Conservation (phyloP, 495 filamentous ascomycete species). For the Aspergillus cristatus region DNA sequence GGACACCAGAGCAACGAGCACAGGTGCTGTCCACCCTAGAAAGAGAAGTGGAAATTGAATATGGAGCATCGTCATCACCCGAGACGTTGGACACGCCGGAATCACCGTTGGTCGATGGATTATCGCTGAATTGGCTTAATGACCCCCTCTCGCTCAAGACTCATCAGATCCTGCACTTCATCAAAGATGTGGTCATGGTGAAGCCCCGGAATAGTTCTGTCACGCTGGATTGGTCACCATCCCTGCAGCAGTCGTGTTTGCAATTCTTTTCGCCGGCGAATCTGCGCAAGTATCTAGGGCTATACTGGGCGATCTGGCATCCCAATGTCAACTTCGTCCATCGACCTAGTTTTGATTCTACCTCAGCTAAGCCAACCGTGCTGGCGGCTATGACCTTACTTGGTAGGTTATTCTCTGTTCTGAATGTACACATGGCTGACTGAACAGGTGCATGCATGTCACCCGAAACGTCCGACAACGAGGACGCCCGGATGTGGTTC, state of each 20-base stretch:
- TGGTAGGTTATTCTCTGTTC: background rate
- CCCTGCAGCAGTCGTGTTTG: conserved; percentile 8
- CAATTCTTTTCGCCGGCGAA: conserved; percentile 17
- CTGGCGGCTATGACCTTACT: conserved; percentile 14
- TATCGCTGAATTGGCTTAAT: conserved; percentile 2
- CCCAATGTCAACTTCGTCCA: conserved; percentile 18
- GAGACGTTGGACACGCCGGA: too few species aligned
- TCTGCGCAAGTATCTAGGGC: conserved; percentile 7
- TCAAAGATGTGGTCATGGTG: conserved; percentile 17
- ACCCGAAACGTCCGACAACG: conserved; percentile 12
- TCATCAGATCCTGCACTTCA: conserved; percentile 14
- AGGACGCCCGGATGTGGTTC: conserved; percentile 14
- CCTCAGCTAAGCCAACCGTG: conserved; percentile 10
- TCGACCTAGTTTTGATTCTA: conserved; percentile 11
- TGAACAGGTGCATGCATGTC: conserved; percentile 12
- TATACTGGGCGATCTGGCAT: conserved; percentile 19
- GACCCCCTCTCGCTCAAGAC: conserved; percentile 15
- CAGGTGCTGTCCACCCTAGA: conserved; percentile 7
- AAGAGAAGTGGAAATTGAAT: background rate
- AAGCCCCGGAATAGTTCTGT: conserved; percentile 18
- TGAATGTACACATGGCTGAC: background rate
- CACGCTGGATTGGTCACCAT: conserved; percentile 13
- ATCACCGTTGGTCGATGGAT: too few species aligned
- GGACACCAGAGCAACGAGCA: conserved; percentile 11
- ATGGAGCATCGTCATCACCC: background rate